A percentile compares a stretch with the other conserved stretches of the same genome.
These are phyloP conservation scores for Phyllosticta paracitricarpa DNA, from an alignment of 2,329 filamentous ascomycete species.

Conservation along the genomic window DNA sequence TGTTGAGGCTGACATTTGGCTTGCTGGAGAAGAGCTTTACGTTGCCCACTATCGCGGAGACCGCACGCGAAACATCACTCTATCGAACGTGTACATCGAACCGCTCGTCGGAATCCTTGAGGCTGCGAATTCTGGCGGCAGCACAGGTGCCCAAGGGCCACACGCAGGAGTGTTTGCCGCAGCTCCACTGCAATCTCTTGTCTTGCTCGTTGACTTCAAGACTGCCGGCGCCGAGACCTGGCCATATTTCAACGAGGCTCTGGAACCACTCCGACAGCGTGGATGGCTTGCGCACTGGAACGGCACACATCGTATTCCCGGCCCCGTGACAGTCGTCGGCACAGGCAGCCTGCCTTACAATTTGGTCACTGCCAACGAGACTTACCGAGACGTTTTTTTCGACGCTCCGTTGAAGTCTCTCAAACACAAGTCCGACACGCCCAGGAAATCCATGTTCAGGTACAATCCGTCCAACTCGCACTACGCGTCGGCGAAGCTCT, in stretches of 20 bases:
- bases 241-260: constrained; percentile 43
- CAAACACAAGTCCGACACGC: neutral
- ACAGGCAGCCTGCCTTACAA: constrained; percentile 56
- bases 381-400: constrained; percentile 53
- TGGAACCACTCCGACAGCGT: constrained; percentile 48
- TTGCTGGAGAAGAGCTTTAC: constrained; percentile 46
- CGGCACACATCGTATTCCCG: constrained; percentile 39
- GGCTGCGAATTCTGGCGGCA: constrained; percentile 20
- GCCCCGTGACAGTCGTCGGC: constrained; percentile 58
- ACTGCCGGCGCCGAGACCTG: constrained; percentile 43
- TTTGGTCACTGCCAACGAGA: constrained; percentile 41
- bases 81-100: constrained; percentile 53
- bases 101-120: constrained; percentile 52
- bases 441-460: constrained; percentile 19
- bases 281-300: constrained; percentile 44
- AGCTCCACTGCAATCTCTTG: constrained; percentile 34
- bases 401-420: constrained; percentile 47
- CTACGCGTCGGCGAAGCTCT: constrained; percentile 18
- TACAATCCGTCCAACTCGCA: constrained; percentile 21
- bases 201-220: constrained; percentile 63
- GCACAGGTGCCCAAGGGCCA: constrained; percentile 38
- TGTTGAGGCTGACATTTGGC: constrained; percentile 62
- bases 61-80: constrained; percentile 44
- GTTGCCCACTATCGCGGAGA: constrained; percentile 49
- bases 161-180: constrained; percentile 45